These are phyloP conservation scores for Xylaria sp. DNA, from an alignment of 2,329 filamentous ascomycete species.

Conservation along the genomic window DNA sequence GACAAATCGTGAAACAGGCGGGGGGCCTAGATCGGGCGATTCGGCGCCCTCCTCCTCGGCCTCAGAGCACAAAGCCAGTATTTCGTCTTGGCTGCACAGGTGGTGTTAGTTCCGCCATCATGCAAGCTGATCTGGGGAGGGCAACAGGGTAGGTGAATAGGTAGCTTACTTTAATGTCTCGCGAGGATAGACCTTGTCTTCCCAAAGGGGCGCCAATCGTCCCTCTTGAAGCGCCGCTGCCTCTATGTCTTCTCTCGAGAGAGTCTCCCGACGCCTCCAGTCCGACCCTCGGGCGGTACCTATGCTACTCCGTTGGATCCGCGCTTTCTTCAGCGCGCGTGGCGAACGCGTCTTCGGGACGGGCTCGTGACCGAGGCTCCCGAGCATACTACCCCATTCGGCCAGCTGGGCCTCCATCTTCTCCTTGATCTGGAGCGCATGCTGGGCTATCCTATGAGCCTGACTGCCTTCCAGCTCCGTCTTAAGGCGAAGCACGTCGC, in stretches of 20 bases:
- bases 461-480: conserved; percentile 59
- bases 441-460: conserved; percentile 55
- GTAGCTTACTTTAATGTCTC: conserved; percentile 57
- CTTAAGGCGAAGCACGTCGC: conserved; percentile 65
- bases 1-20: conserved; percentile 54
- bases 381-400: conserved; percentile 64
- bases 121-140: not conserved
- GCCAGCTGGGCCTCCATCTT: conserved; percentile 67
- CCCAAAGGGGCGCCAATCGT: conserved; percentile 61
- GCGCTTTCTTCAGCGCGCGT: conserved; percentile 37
- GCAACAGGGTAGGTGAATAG: not conserved
- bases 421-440: conserved; percentile 63
- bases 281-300: conserved; percentile 46
- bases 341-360: conserved; percentile 44
- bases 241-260: conserved; percentile 43
- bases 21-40: conserved; percentile 64
- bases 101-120: conserved; percentile 24
- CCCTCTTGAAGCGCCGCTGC: conserved; percentile 46
- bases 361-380: conserved; percentile 57
- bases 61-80: conserved; percentile 52
- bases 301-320: conserved; percentile 38
- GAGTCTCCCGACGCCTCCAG: conserved; percentile 50
- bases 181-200: conserved; percentile 63
- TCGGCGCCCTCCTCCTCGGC: conserved; percentile 47
- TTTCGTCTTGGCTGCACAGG: conserved; percentile 51